phyloP scores from a whole-genome alignment of 768 basidiomycete genomes.

The Lactarius quietus region DNA sequence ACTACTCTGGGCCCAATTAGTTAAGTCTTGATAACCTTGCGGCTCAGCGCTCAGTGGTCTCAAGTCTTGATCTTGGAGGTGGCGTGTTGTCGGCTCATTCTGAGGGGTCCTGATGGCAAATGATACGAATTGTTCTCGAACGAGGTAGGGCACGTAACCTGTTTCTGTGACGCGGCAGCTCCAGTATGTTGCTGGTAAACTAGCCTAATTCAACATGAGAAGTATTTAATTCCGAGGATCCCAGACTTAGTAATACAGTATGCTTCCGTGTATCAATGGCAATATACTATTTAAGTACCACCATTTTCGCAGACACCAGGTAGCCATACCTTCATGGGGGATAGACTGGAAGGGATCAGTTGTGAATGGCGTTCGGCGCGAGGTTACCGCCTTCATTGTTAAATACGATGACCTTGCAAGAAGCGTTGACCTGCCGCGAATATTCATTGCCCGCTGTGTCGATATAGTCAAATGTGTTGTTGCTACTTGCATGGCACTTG shows the following conservation, averaged over 20 bases:
- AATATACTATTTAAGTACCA: constrained; percentile 1
- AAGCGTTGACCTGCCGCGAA: constrained; percentile 53
- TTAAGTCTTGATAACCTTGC: too few species aligned
- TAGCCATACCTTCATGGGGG: constrained; percentile 32
- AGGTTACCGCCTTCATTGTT: constrained; percentile 55
- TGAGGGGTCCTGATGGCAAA: too few species aligned
- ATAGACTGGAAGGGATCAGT: neutral
- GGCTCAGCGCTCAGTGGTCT: too few species aligned
- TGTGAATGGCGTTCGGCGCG: constrained; percentile 27
- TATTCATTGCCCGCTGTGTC: constrained; percentile 39
- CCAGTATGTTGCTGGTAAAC: too few species aligned
- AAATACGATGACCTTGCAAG: constrained; percentile 55
- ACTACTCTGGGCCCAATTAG: too few species aligned
- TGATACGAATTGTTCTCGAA: too few species aligned
- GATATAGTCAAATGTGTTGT: constrained; percentile 60
- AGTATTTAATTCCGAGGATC: neutral
- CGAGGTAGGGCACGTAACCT: constrained; percentile 24
- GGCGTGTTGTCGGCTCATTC: too few species aligned
- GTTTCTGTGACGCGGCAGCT: neutral
- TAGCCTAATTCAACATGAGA: neutral
- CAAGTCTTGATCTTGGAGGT: too few species aligned
- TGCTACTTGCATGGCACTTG: constrained; percentile 62
- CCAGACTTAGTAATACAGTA: constrained; percentile 21
- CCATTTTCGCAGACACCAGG: constrained; percentile 34
- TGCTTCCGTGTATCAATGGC: too few species aligned